Percentiles rank a stretch among this genome's conserved stretches.
Evolutionary conservation across 2,329 filamentous ascomycete species (phyloP).

Genomic region (Sporothrix brasiliensis): DNA sequence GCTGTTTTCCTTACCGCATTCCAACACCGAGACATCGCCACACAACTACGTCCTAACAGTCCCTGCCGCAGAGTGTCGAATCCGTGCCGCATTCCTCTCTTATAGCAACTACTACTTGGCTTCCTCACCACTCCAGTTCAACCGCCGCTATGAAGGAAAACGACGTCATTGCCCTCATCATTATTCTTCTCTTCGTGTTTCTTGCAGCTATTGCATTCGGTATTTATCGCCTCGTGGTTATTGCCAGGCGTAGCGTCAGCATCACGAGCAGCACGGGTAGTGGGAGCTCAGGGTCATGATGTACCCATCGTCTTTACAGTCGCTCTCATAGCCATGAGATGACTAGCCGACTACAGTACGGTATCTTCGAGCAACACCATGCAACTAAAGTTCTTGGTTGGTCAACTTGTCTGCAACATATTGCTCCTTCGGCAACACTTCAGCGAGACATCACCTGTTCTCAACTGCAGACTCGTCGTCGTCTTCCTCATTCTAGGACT

Average conservation of each 20-base stretch:
- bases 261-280: constrained; percentile 41
- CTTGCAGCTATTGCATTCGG: constrained; percentile 64
- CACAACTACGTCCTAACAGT: not conserved
- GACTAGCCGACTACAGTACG: not conserved
- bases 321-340: not conserved
- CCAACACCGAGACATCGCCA: not conserved
- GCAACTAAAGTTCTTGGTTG: not conserved
- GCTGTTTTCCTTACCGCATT: constrained; percentile 9
- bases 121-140: not conserved
- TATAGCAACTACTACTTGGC: not conserved
- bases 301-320: not conserved
- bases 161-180: constrained; percentile 69
- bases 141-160: constrained; percentile 62
- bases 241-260: constrained; percentile 52
- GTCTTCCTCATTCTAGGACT: not conserved
- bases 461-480: not conserved
- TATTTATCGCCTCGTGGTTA: constrained; percentile 63
- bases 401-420: no score
- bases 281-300: constrained; percentile 28
- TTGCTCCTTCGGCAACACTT: no score
- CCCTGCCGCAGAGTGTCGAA: not conserved
- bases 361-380: no score
- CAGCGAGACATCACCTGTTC: no score
- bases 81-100: constrained; percentile 12
- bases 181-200: constrained; percentile 67